Evolutionary conservation across 2,329 filamentous ascomycete genomes (phyloP), one percentile per base, ranked within the genome.

Genomic region (Claviceps fusiformis): DNA sequence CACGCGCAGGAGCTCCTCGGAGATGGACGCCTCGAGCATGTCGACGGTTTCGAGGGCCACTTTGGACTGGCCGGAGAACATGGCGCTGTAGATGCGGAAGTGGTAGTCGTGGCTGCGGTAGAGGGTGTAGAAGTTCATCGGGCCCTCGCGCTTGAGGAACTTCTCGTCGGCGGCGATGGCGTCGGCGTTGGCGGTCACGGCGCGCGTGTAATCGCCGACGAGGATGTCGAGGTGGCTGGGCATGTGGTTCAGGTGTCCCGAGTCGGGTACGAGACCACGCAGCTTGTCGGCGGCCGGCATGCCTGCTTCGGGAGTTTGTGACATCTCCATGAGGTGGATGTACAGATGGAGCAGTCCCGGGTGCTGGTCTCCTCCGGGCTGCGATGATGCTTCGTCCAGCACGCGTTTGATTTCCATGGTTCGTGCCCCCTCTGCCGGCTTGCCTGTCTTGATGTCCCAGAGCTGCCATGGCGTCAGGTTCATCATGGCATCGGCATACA

Each of bases 271-370:
- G 2, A 89, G 74, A 10, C 73, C 75, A 27, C 85, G 80, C 11
- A 89, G 73, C 17, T 72, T 69, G 61, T 89, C 77, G 5, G 84
- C 85, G 0, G 77, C 73, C 0, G 76, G 70, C 17, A 87, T 65
- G 1, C 82, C 86, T 1, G 69, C 64, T 64, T 88, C 86, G 0
- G 86, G 86, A 0, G 72, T 75, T 0, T 73, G 70, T 0, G 85
- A 89, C 86, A 89, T 89, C 63, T 90, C 86, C 74, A 88, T 86
- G 3, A 88, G 76, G 61, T 89, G 86, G 44, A 89, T 86, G 65
- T 90, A 90, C 37, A 89, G 69, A 65, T 91, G 87, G 6, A 89
- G 71, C 0, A 90, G 67, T 0, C 86, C 87, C 0, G 87, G 83
- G 62, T 93, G 87, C 7, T 70, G 61, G 3, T 72, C 57, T 24